Conservation (phyloP, 768 basidiomycete species). For the Serpula lacrymans region DNA sequence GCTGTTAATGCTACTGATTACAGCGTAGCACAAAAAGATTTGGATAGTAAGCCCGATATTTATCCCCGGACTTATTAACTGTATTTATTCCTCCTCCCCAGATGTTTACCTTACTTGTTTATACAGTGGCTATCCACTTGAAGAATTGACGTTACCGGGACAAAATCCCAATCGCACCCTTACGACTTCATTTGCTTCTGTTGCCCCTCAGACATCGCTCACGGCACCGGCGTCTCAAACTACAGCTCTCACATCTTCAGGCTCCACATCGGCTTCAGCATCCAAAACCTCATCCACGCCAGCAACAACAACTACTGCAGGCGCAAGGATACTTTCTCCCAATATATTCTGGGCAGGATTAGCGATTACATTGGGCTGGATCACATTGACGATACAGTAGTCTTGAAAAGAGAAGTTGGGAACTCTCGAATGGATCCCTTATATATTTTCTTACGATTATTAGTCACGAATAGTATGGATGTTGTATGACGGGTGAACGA, state of each 20-base stretch:
- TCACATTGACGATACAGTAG: too few relatives aligned
- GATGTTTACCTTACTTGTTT: constrained; percentile 23
- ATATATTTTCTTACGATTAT: too few relatives aligned
- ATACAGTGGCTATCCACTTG: constrained; percentile 20
- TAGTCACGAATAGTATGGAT: too few relatives aligned
- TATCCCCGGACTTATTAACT: neutral
- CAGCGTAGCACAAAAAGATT: constrained; percentile 20
- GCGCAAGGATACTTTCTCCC: neutral
- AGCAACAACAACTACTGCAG: neutral
- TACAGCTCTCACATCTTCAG: neutral
- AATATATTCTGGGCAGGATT: neutral
- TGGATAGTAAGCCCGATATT: constrained; percentile 31
- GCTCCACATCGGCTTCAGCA: neutral
- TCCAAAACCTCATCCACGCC: neutral
- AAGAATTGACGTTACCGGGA: constrained; percentile 21
- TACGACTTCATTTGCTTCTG: neutral
- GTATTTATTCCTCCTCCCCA: neutral
- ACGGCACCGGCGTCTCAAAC: neutral
- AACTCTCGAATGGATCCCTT: too few relatives aligned
- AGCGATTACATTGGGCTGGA: neutral
- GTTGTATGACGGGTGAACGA: too few relatives aligned
- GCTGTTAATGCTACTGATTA: constrained; percentile 25
- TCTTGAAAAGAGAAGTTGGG: too few relatives aligned
- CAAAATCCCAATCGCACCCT: constrained; percentile 15
- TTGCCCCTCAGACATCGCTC: neutral